Base-by-base conservation (phyloP, 768 basidiomycete species). In the Lentinula detonsa region DNA sequence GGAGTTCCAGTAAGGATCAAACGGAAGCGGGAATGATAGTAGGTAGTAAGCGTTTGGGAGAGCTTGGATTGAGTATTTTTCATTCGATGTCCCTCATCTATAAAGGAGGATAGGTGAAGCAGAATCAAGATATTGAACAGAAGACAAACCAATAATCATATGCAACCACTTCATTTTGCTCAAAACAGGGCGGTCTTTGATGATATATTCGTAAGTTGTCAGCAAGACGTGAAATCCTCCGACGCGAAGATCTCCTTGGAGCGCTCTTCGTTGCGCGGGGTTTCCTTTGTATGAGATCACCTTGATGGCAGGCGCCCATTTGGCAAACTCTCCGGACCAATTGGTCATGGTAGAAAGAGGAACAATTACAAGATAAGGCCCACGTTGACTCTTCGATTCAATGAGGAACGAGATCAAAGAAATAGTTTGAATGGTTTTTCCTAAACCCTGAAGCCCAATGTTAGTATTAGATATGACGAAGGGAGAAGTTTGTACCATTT, bases 71-170 rank as follows among this genome's bases (percentile, higher is more conserved):
- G 82, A 75, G 93, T 95, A 70, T 98, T 97, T 78, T 98, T 98
- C 93, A 97, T 94, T 70, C 95, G 91, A 74, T 97, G 95, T 66
- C 95, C 95, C 81, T 98, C 95, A 70, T 98, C 88, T 92, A n/a
- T 10, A n/a, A 56, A 31, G 23, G 23, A 9, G 54, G 23, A 15
- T 15, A 10, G 23, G 31, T 37, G 39, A 9, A 8, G 8, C 40
- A 49, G 50, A 35, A 31, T 21, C 34, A 15, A 42, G 13, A 34
- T 35, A 31, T 34, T 34, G 7, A 45, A n/a, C 63, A 52, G n/a
- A 34, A 45, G 37, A 72, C 82, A 59, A 62, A 90, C 88, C 94
- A 64, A 98, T 95, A 72, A 98, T 96, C 93, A 95, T 96, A 71
- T 98, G 95, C 7, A 95, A 74, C 95, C 95, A 98, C 70, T 93